phyloP scores from a whole-genome alignment of 306 rosid species.

The Mucuna pruriens region DNA sequence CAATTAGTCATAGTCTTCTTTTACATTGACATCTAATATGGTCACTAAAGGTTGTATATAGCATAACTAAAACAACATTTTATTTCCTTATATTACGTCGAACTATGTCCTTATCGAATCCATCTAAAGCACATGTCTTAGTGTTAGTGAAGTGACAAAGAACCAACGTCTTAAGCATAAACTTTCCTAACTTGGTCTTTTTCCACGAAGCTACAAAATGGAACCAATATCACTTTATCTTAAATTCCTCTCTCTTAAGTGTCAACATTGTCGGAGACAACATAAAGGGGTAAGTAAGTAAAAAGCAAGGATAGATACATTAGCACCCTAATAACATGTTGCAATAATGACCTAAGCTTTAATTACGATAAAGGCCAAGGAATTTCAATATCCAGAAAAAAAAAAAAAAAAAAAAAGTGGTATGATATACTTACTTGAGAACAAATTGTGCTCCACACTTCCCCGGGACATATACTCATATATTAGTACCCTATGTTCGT shows the following conservation, averaged over 20 bases:
- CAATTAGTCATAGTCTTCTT: not conserved
- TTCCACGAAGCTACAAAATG: slow-evolving; percentile 27
- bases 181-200: not conserved
- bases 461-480: slow-evolving; percentile 95
- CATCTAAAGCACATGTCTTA: not conserved
- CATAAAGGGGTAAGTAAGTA: not conserved
- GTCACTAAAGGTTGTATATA: not conserved
- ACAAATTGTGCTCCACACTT: slow-evolving; percentile 91
- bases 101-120: not conserved
- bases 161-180: not conserved
- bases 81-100: not conserved
- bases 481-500: slow-evolving; percentile 85
- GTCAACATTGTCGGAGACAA: slow-evolving; percentile 32
- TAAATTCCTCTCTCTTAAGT: not conserved
- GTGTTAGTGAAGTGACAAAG: slow-evolving; percentile 27
- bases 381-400: slow-evolving; percentile 29
- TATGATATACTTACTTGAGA: slow-evolving; percentile 69
- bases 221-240: slow-evolving; percentile 1
- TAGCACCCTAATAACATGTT: not conserved
- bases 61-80: not conserved
- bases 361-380: not conserved
- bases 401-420: too few species aligned
- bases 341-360: not conserved
- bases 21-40: not conserved
- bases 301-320: not conserved